Evolutionary conservation across 495 filamentous ascomycete genomes (phyloP).

Genomic region (Daldinia caldariorum): DNA sequence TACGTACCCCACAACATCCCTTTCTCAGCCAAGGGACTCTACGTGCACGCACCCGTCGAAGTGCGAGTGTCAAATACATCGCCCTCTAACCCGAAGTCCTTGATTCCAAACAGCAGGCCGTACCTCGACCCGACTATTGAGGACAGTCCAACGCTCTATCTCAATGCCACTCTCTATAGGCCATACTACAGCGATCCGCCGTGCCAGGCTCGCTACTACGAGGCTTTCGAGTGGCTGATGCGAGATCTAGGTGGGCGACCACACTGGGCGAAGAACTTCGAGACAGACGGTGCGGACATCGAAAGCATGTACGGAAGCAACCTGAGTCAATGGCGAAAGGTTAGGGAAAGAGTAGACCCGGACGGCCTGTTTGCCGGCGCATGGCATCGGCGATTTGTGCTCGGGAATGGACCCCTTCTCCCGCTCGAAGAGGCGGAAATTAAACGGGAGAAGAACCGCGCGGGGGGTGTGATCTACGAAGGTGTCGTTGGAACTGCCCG

Average conservation of each 20-base stretch:
- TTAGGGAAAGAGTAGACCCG: constrained; percentile 80
- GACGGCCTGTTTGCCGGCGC: constrained; percentile 91
- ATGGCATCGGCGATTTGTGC: constrained; percentile 83
- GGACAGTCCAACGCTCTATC: constrained; percentile 83
- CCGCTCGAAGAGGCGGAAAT: constrained; percentile 55
- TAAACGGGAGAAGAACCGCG: constrained; percentile 32
- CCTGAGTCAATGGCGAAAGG: constrained; percentile 70
- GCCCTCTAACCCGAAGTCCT: constrained; percentile 45
- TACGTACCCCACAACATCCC: constrained; percentile 77
- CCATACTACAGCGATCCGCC: constrained; percentile 86
- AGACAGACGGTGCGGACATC: constrained; percentile 66
- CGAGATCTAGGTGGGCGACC: constrained; percentile 86
- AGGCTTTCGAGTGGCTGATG: constrained; percentile 97
- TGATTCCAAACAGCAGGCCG: constrained; percentile 63
- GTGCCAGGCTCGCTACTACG: constrained; percentile 79
- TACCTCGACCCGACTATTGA: constrained; percentile 75
- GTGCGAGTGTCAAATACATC: constrained; percentile 86
- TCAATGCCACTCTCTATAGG: constrained; percentile 95
- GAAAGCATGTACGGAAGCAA: constrained; percentile 61
- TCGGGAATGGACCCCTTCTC: constrained; percentile 53
- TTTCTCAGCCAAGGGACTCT: constrained; percentile 78
- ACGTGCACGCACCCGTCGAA: constrained; percentile 92
- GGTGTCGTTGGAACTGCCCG: constrained; percentile 44
- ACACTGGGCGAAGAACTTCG: constrained; percentile 98
- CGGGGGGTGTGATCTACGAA: constrained; percentile 45